Base-by-base conservation (phyloP, 1,139 yeast species). In the Kodamaea alishanica region DNA sequence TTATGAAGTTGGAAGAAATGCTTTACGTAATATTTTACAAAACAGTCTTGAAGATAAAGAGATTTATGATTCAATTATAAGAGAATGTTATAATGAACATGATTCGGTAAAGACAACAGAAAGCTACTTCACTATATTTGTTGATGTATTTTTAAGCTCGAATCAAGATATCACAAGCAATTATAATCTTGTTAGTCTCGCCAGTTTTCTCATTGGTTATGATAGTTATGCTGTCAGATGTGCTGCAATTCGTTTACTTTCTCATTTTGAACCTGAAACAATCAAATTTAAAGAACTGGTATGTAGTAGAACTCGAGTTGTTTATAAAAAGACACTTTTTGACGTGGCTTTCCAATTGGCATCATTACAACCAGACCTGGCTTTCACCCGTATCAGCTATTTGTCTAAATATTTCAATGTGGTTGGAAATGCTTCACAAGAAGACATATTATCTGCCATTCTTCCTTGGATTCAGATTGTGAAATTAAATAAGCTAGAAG, bases 391-490 rank as follows among this genome's bases (percentile, higher is more conserved):
- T 47, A 79, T 87, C 40, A 84, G 94, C 27, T 86, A 84, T 55
- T 66, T 88, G 55, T 80, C 92, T 0, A 75, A 76, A 67, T 77
- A 78, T 47, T 85, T 86, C 51, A 81, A 79, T 48, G 61, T 74
- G 15, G 94, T 85, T 4, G 77, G 73, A 33, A 51, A 42, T 57
- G 69, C 46, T 63, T 76, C 58, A 1, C 75, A 94, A 52, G 77
- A 88, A 41, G 97, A 89, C 57, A 74, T 92, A 10, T 63, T 90
- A 41, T 81, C 94, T 0, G 81, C 90, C 25, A 62, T 92, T 40
- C 67, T 87, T 8, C 97, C 98, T 0, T 92, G 97, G 97, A 79
- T 90, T 9, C 94, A 85, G 54, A 77, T 82, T 3, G 81, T 89
- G 33, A 86, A 80, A 35, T 69, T 90, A 39, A 73, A 74, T n/a